These are phyloP conservation scores for Hericium erinaceus DNA, from an alignment of 768 basidiomycete species.

Conservation along the genomic window DNA sequence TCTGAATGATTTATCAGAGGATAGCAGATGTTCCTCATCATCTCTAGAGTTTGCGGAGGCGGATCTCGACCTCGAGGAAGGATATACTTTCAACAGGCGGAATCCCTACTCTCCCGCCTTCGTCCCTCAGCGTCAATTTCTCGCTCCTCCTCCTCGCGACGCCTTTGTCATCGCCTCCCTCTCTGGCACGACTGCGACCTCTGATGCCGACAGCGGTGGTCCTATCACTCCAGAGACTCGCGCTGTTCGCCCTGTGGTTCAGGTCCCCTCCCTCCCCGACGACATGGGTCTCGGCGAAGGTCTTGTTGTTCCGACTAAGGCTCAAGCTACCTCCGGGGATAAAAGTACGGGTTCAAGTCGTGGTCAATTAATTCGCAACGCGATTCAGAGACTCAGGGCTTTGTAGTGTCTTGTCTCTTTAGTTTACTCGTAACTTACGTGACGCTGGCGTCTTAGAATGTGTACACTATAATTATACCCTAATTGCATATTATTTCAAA, in stretches of 20 bases:
- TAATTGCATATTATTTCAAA: neutral
- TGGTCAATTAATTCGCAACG: slow-evolving; percentile 27
- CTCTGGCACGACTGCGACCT: neutral
- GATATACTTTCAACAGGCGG: too few species aligned
- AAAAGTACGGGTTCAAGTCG: neutral
- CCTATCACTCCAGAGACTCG: slow-evolving; percentile 14
- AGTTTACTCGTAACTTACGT: neutral
- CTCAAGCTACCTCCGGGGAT: too few species aligned
- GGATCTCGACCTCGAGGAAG: neutral
- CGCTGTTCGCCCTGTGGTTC: neutral
- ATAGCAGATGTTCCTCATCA: neutral
- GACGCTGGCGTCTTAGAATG: slow-evolving; percentile 5
- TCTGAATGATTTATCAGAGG: too few species aligned
- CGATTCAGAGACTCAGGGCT: slow-evolving; percentile 29
- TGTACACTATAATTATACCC: neutral
- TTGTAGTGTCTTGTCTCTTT: slow-evolving; percentile 13
- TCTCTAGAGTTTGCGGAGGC: neutral
- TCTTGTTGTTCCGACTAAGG: too few species aligned
- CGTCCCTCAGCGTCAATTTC: neutral
- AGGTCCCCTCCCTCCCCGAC: neutral
- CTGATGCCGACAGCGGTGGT: slow-evolving; percentile 8
- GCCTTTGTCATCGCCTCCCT: neutral
- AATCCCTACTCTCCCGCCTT: neutral
- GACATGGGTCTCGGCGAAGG: neutral
- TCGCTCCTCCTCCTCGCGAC: neutral